These are phyloP conservation scores for Sphagnum tenellum DNA, from an alignment of 225 moss, liverwort and hornwort species.

Conservation along the genomic window DNA sequence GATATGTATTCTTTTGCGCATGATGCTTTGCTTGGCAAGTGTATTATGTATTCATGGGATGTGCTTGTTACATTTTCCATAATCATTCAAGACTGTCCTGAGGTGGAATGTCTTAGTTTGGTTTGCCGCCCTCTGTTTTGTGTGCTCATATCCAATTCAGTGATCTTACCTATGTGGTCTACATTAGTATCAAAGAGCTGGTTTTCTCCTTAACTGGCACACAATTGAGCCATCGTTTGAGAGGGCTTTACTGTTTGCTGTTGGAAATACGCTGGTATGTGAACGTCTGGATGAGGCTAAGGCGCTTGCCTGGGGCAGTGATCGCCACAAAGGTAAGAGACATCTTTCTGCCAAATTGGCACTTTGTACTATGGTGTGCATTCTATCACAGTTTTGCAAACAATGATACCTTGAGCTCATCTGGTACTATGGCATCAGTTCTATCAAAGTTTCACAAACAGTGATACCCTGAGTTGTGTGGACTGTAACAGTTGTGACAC, in stretches of 20 bases:
- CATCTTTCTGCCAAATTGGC: too few species aligned
- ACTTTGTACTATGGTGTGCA: too few species aligned
- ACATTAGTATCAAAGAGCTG: background rate
- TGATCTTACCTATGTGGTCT: background rate
- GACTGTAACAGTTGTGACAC: slow-evolving; percentile 53
- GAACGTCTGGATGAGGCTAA: slow-evolving; percentile 79
- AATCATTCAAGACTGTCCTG: background rate
- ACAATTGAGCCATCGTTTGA: slow-evolving; percentile 83
- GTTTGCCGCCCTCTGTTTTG: background rate
- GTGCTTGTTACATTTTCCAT: background rate
- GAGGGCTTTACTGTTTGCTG: slow-evolving; percentile 77
- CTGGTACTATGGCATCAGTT: too few species aligned
- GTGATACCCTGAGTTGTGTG: background rate
- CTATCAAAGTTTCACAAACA: too few species aligned
- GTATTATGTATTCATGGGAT: too few species aligned
- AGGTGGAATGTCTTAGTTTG: background rate
- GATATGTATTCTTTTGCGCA: too few species aligned
- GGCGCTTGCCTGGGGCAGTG: slow-evolving; percentile 70
- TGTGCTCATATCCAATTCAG: too few species aligned
- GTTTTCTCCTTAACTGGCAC: slow-evolving; percentile 36
- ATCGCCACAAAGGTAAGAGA: slow-evolving; percentile 74
- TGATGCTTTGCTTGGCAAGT: too few species aligned
- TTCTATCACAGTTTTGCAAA: too few species aligned
- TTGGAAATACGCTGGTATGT: slow-evolving; percentile 83
- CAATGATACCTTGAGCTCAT: too few species aligned